phyloP scores from a whole-genome alignment of 2,329 filamentous ascomycete genomes.

The Cyclaneusma minus region DNA sequence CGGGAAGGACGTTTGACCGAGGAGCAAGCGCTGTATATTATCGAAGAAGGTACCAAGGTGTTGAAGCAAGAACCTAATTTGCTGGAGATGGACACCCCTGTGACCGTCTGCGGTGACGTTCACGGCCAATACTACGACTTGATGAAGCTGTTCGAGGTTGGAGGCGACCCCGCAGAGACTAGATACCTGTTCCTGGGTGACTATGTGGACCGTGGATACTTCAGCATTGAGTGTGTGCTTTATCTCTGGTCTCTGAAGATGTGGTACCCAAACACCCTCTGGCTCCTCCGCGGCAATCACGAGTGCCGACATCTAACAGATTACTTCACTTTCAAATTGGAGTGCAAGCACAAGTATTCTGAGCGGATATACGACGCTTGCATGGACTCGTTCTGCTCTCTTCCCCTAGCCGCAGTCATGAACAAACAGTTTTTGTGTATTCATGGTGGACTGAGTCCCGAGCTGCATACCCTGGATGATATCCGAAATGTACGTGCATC shows the following conservation, averaged over 20 bases:
- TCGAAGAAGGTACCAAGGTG: slow-evolving; percentile 74
- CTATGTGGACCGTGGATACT: slow-evolving; percentile 96
- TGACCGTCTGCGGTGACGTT: slow-evolving; percentile 95
- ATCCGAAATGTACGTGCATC: slow-evolving; percentile 56
- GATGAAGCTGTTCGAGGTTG: slow-evolving; percentile 99
- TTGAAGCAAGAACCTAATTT: slow-evolving; percentile 85
- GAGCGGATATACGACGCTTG: slow-evolving; percentile 93
- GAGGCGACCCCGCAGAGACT: slow-evolving; percentile 90
- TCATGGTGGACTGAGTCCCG: slow-evolving; percentile 88
- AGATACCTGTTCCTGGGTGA: slow-evolving; percentile 94
- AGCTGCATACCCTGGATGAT: slow-evolving; percentile 90
- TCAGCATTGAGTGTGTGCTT: slow-evolving; percentile 96
- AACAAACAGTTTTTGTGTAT: slow-evolving; percentile 99
- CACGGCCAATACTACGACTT: slow-evolving; percentile 98
- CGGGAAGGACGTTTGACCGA: slow-evolving; percentile 92
- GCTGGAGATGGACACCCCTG: slow-evolving; percentile 97
- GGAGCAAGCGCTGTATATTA: slow-evolving; percentile 93
- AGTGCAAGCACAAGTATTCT: slow-evolving; percentile 99
- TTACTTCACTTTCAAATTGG: slow-evolving; percentile 99
- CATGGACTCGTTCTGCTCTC: slow-evolving; percentile 92
- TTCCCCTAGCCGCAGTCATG: slow-evolving; percentile 93
- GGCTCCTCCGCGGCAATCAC: slow-evolving; percentile 94
- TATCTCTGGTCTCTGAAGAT: slow-evolving; percentile 98
- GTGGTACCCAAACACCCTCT: slow-evolving; percentile 94
- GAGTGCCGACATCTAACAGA: slow-evolving; percentile 98